Evolutionary conservation across 2,329 filamentous ascomycete species (phyloP), one percentile per base, ranked within the genome.

Genomic region (Dactylella cylindrospora): DNA sequence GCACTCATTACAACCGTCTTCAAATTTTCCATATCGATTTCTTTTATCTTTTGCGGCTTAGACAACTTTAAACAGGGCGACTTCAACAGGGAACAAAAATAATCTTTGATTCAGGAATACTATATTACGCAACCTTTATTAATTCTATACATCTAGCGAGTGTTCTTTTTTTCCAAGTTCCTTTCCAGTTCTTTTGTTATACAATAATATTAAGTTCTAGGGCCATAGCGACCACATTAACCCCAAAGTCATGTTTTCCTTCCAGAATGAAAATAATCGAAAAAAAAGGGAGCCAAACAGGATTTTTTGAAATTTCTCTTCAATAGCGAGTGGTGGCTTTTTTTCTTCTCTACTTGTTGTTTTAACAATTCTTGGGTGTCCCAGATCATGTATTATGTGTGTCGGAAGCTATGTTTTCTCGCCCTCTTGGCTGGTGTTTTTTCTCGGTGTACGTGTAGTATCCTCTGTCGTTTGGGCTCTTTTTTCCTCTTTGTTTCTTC

Each of bases 381-480:
- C n/a, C n/a, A n/a, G n/a, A n/a, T 32, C 31, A 47, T 45, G 28
- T 25, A 23, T 31, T 19, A 31, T 29, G 20, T 47, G 55, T 52
- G 47, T 45, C 38, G 46, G 47, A 46, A 29, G 55, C 55, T 61
- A 61, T 61, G 55, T 61, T 61, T 61, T 61, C 55, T 61, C 55
- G 55, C 55, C 55, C 55, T 61, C 36, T 33, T 47, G 55, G 33
- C 38, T 31, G 33, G 38, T 17, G n/a, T n/a, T n/a, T n/a, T n/a
- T n/a, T n/a, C n/a, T n/a, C n/a, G n/a, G n/a, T n/a, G n/a, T 66
- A 9, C 26, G 3, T 26, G 35, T 25, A 25, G 19, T 32, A 22
- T 28, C 26, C 32, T n/a, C 26, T 12, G 23, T 26, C 41, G 51
- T 39, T 35, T 31, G 51, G 40, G 33, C 46, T 47, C 35, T 55